These are phyloP conservation scores for Helotiales sp. DNA, from an alignment of 2,329 filamentous ascomycete genomes.

Conservation along the genomic window DNA sequence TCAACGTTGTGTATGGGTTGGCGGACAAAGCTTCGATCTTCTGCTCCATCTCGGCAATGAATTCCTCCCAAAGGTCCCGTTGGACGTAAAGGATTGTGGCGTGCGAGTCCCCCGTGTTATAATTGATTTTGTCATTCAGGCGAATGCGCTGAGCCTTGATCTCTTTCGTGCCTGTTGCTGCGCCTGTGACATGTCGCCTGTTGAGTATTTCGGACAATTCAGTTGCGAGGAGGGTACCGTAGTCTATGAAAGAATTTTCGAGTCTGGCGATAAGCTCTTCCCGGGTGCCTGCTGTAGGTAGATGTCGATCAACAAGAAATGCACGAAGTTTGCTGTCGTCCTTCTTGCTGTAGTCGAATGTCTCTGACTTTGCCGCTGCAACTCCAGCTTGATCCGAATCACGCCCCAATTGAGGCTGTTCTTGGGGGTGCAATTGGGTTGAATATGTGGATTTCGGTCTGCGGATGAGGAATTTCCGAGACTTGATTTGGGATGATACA, in stretches of 20 bases:
- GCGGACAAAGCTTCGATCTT: not conserved
- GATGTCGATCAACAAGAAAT: conserved; percentile 25
- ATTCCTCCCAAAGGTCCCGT: not conserved
- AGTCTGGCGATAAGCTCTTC: conserved; percentile 32
- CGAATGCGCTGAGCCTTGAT: conserved; percentile 27
- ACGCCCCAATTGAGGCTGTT: no score
- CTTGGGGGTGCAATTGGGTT: not conserved
- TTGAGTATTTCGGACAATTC: conserved; percentile 26
- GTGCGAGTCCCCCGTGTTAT: conserved; percentile 14
- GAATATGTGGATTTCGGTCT: not conserved
- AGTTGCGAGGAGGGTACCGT: conserved; percentile 16
- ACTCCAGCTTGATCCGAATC: not conserved
- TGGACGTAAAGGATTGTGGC: conserved; percentile 4
- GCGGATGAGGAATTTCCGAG: not conserved
- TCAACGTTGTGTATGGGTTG: conserved; percentile 6
- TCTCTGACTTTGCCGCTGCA: not conserved
- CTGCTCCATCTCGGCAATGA: not conserved
- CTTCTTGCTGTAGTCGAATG: not conserved
- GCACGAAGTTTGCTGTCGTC: conserved; percentile 32
- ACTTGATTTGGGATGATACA: no score
- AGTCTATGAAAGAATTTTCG: conserved; percentile 23
- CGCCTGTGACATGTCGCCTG: conserved; percentile 15
- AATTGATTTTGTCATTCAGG: conserved; percentile 24
- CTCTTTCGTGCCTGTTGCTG: conserved; percentile 13
- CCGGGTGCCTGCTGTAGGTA: conserved; percentile 20